Conservation (phyloP, 495 filamentous ascomycete species). For the Ascobolus immersus region DNA sequence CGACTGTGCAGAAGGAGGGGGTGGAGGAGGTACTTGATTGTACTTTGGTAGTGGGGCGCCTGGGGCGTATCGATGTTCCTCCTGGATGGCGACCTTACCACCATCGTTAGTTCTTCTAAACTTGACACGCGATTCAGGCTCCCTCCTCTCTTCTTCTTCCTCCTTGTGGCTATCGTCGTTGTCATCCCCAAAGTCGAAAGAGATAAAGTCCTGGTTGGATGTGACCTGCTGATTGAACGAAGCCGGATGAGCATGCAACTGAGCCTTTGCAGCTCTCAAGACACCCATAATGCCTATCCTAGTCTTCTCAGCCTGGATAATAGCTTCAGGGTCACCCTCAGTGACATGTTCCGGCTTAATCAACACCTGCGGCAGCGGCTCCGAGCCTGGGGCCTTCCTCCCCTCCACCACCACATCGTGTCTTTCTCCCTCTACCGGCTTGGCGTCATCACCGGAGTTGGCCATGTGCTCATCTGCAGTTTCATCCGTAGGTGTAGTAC, state of each 20-base stretch:
- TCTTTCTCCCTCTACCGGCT: background rate
- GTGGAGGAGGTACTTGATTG: background rate
- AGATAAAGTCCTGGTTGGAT: conserved; percentile 22
- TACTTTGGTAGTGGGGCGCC: background rate
- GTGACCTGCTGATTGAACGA: conserved; percentile 16
- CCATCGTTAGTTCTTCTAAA: conserved; percentile 8
- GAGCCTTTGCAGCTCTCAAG: conserved; percentile 20
- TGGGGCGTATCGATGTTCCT: background rate
- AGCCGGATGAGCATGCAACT: conserved; percentile 13
- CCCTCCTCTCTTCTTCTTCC: conserved; percentile 18
- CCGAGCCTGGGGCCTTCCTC: background rate
- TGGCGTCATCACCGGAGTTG: background rate
- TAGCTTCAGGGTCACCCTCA: conserved; percentile 3
- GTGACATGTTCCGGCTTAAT: background rate
- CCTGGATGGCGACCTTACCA: background rate
- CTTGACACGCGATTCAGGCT: conserved; percentile 8
- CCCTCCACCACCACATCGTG: background rate
- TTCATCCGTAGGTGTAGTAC: background rate
- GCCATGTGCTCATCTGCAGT: background rate
- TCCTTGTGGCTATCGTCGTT: conserved; percentile 15
- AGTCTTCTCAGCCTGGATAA: conserved; percentile 6
- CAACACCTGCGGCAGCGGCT: background rate
- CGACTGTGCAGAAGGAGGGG: background rate
- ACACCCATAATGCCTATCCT: conserved; percentile 15
- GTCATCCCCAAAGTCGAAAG: conserved; percentile 20